These are phyloP conservation scores for Coemansia biformis DNA, from an alignment of 192 early-diverging fungal genomes.

Conservation along the genomic window DNA sequence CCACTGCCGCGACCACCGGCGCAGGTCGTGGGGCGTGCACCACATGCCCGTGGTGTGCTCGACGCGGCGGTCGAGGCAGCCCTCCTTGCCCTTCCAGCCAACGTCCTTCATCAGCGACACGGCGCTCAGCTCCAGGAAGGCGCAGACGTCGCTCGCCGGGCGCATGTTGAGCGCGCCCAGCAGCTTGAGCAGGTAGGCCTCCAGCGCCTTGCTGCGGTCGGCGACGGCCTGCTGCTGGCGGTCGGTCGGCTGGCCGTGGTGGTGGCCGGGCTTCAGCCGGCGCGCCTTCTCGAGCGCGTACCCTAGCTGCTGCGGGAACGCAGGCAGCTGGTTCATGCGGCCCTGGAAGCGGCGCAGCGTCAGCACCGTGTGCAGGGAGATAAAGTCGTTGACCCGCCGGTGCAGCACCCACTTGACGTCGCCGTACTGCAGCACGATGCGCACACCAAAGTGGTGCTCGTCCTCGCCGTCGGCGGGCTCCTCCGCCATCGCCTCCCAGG, in stretches of 20 bases:
- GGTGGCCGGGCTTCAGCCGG: slow-evolving; percentile 29
- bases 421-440: slow-evolving; percentile 72
- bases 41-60: slow-evolving; percentile 52
- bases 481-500: slow-evolving; percentile 3
- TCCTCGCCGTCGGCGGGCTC: slow-evolving; percentile 18
- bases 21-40: slow-evolving; percentile 44
- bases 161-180: slow-evolving; percentile 56
- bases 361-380: slow-evolving; percentile 59
- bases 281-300: slow-evolving; percentile 38
- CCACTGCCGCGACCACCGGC: slow-evolving; percentile 64
- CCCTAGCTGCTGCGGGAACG: slow-evolving; percentile 45
- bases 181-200: slow-evolving; percentile 57
- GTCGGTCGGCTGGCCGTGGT: slow-evolving; percentile 4
- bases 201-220: slow-evolving; percentile 55
- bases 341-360: slow-evolving; percentile 50
- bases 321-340: slow-evolving; percentile 35
- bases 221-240: slow-evolving; percentile 40
- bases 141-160: slow-evolving; percentile 66
- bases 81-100: slow-evolving; percentile 83
- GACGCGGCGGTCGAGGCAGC: slow-evolving; percentile 61
- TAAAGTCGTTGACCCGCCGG: slow-evolving; percentile 61
- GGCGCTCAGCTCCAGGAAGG: slow-evolving; percentile 69
- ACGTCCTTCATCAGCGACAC: slow-evolving; percentile 69
- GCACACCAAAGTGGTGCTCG: slow-evolving; percentile 55
- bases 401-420: slow-evolving; percentile 73